Base-by-base conservation (phyloP, 2,329 filamentous ascomycete species). In the Penicillium nordicum region DNA sequence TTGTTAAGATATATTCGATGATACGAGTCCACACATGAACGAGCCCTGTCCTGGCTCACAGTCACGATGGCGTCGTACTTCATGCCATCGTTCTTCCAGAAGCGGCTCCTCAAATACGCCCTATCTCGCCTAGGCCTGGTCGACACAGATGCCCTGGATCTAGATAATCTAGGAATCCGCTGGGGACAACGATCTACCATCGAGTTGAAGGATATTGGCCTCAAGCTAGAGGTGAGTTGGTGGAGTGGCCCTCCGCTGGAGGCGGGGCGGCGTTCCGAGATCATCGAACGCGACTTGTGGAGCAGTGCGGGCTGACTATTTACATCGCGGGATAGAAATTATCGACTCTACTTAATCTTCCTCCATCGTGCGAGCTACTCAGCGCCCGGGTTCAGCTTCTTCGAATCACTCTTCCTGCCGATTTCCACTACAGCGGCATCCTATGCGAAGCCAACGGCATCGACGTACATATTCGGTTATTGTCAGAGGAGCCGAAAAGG, bases 351-450 rank as follows among this genome's bases (percentile, higher is more conserved):
- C 79, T 96, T 5, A 84, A 88, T 65, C 84, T 97, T 3, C 92
- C 92, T 0, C 76, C 86, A 1, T 83, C 84, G 6, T 84, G 94
- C 68, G 81, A 84, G 58, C 79, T 97, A 12, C 82, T 84, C 50
- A 87, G 85, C 69, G 92, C 93, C 55, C 87, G 86, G 62, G 85
- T 96, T 50, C 78, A 88, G 3, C 80, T 88, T 7, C 83, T 97
- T 25, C 88, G 89, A 67, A 79, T 97, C 52, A 95, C 88, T 8
- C 82, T 97, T 49, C 91, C 93, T 12, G 87, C 94, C 70, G 90
- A 97, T 73, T 87, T 97, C 63, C 92, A 92, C 72, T 88, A 86
- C 51, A 92, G 88, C 64, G 87, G 90, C 29, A 95, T 97, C 69
- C 80, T 84, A 30, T 84, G 93, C 66, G 89, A 96, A 69, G 82